Evolutionary conservation across 139 green algal species (phyloP), one percentile per base, ranked within the genome.

Genomic region (Chlamydomonas eustigma): DNA sequence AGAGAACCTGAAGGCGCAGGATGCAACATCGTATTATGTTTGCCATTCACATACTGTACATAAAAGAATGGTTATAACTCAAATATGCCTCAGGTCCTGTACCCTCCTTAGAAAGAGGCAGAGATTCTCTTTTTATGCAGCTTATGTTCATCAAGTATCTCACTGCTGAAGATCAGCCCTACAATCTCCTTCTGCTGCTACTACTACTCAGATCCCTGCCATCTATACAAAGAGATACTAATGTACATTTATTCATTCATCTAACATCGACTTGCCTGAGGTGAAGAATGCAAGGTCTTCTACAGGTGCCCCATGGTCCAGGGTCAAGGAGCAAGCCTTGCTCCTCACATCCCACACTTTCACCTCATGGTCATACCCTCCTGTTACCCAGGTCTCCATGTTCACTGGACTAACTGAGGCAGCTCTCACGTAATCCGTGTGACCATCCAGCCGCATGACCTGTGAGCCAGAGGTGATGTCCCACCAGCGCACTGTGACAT

Each of bases 351-450:
- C 93, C 93, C 93, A 97, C 44, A 97, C 83, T 73, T 88, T 90
- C 1, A 88, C 89, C 1, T 80, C 77, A 80, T 97, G 93, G 78
- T 97, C 93, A 73, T 97, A 97, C 0, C 86, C 86, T 31, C 91
- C 90, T 33, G 77, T 93, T 32, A 83, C 83, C 90, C 94, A 97
- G 0, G 81, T 84, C 36, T 94, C 84, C 0, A 50, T 12, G 32
- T 72, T 85, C 44, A 64, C 73, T 1, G 91, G 91, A 52, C 58
- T 88, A 28, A 80, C 70, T 34, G 84, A 82, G 6, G 81, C 88
- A 2, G 85, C 70, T 6, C 94, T 81, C 35, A 97, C 91, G 76
- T 98, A 98, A 78, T 98, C 94, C 0, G 80, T 74, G 77, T 98
- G 94, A 0, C 91, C 94, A 3, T 83, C 80, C 32, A 97, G 68